Conservation (phyloP, 345 rosid genomes). For the Salix suchowensis region DNA sequence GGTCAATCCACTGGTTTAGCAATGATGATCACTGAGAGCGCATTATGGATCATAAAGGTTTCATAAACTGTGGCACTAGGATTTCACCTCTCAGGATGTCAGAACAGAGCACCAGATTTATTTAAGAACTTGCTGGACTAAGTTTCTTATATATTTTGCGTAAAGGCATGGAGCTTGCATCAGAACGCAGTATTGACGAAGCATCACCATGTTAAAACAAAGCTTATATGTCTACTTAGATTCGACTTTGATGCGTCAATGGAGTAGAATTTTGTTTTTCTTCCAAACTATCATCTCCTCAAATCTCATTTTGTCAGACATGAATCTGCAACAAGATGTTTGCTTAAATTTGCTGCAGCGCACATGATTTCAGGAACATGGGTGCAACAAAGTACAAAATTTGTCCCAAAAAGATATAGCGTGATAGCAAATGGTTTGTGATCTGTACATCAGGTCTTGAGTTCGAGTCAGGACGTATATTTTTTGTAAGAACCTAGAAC, state of each 20-base stretch:
- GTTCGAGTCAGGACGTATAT: accelerated
- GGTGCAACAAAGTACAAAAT: not conserved
- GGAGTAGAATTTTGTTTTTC: too few species aligned
- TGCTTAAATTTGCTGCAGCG: too few species aligned
- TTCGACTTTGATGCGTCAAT: not conserved
- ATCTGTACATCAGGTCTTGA: accelerated
- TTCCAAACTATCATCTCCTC: too few species aligned
- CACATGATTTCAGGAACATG: not conserved
- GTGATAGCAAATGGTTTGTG: too few species aligned
- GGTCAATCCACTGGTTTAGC: too few species aligned
- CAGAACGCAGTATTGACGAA: not conserved
- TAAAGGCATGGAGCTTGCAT: not conserved
- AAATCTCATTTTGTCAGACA: too few species aligned
- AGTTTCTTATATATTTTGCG: not conserved
- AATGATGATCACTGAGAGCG: not conserved
- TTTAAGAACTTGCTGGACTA: not conserved
- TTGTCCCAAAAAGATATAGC: too few species aligned
- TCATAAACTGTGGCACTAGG: not conserved
- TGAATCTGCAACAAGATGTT: too few species aligned
- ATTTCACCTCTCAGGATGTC: not conserved
- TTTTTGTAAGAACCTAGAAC: accelerated
- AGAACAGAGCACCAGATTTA: not conserved
- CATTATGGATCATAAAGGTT: not conserved
- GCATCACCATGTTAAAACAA: not conserved
- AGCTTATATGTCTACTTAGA: not conserved